These are phyloP conservation scores for Anastatica hierochuntica DNA, from an alignment of 345 rosid species.

Conservation along the genomic window DNA sequence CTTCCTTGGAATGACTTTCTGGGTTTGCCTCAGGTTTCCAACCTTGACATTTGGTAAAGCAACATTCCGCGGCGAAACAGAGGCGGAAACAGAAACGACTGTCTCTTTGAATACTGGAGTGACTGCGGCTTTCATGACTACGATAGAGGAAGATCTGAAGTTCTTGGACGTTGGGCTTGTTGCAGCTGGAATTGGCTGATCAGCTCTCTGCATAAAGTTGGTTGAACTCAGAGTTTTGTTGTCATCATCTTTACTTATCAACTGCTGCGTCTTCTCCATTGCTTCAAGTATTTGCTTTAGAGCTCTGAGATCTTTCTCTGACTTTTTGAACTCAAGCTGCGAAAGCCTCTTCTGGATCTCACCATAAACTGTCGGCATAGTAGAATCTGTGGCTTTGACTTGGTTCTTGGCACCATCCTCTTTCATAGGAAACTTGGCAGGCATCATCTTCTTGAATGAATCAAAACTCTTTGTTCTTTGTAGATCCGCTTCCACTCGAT, in stretches of 20 bases:
- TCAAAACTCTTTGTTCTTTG: conserved; percentile 32
- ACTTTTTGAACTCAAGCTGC: conserved; percentile 57
- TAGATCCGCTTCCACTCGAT: conserved; percentile 33
- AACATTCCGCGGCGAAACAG: conserved; percentile 22
- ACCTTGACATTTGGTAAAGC: conserved; percentile 27
- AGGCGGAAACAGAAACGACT: conserved; percentile 18
- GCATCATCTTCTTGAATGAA: conserved; percentile 32
- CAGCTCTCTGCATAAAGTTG: conserved; percentile 26
- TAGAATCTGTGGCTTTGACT: conserved; percentile 23
- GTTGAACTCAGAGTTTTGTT: conserved; percentile 23
- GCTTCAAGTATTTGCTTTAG: conserved; percentile 81
- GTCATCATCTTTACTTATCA: conserved; percentile 26
- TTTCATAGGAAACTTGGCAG: conserved; percentile 47
- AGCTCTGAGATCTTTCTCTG: conserved; percentile 84
- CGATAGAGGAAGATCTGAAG: conserved; percentile 41
- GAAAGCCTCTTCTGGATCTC: conserved; percentile 74
- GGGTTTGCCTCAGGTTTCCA: conserved; percentile 26
- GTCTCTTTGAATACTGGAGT: conserved; percentile 31
- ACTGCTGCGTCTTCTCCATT: conserved; percentile 56
- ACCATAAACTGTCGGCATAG: conserved; percentile 51
- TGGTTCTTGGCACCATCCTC: conserved; percentile 44
- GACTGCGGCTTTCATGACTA: conserved; percentile 36
- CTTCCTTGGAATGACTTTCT: conserved; percentile 31
- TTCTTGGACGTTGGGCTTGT: conserved; percentile 36
- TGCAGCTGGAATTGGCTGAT: conserved; percentile 26